Evolutionary conservation across 2,329 filamentous ascomycete species (phyloP).

Genomic region (Penicillium verrucosum): DNA sequence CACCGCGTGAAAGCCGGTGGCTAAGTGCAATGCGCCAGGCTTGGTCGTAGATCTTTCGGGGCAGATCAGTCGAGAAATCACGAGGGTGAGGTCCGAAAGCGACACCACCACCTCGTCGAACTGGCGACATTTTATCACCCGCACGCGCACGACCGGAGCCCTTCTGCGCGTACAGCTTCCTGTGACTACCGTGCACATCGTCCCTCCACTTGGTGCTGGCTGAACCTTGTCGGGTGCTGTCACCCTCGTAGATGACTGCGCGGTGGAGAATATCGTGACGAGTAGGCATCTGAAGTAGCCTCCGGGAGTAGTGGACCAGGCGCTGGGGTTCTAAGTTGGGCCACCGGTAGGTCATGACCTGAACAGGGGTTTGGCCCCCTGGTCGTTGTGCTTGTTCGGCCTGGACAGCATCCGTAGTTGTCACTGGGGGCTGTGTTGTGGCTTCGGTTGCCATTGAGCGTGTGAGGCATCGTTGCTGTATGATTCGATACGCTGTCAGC

Average conservation of each 20-base stretch:
- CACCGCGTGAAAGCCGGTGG: constrained; percentile 82
- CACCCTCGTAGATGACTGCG: constrained; percentile 88
- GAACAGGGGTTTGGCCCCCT: constrained; percentile 56
- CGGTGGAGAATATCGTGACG: constrained; percentile 89
- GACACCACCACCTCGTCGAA: constrained; percentile 81
- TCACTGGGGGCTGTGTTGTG: constrained; percentile 17
- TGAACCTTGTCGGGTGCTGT: constrained; percentile 80
- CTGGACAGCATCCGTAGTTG: background rate
- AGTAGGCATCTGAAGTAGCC: constrained; percentile 81
- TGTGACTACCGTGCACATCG: constrained; percentile 78
- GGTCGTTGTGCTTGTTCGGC: background rate
- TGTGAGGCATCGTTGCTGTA: constrained; percentile 44
- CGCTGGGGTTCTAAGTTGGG: constrained; percentile 79
- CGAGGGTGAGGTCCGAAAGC: constrained; percentile 85
- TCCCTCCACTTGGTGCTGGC: constrained; percentile 76
- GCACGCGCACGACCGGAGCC: constrained; percentile 76
- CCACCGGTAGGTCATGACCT: constrained; percentile 85
- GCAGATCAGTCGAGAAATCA: constrained; percentile 81
- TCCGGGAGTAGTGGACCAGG: constrained; percentile 73
- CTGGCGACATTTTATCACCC: constrained; percentile 76
- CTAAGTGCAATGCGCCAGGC: constrained; percentile 93
- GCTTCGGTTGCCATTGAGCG: constrained; percentile 52
- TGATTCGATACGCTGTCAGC: constrained; percentile 21
- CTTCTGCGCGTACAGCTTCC: constrained; percentile 84
- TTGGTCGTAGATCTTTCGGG: constrained; percentile 87